A percentile compares a stretch with the other conserved stretches of the same genome.
These are phyloP conservation scores for Fusarium sp. DNA, from an alignment of 2,329 filamentous ascomycete species.

Conservation along the genomic window DNA sequence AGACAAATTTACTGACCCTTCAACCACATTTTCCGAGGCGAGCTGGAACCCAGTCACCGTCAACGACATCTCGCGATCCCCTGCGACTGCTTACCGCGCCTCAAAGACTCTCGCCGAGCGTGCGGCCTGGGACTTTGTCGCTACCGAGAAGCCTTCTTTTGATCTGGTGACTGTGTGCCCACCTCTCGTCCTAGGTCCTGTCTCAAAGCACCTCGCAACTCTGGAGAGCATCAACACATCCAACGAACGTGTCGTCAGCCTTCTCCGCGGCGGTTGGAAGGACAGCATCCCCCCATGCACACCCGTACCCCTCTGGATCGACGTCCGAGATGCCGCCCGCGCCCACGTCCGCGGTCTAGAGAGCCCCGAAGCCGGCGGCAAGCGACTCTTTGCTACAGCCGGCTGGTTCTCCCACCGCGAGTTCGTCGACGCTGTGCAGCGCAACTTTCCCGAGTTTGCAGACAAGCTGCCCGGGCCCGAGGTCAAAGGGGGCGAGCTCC, in stretches of 20 bases:
- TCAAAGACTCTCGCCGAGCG: slow-evolving; percentile 67
- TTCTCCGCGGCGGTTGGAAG: slow-evolving; percentile 64
- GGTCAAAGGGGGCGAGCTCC: slow-evolving; percentile 56
- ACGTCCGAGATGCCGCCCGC: slow-evolving; percentile 66
- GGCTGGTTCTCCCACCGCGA: slow-evolving; percentile 61
- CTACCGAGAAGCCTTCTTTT: slow-evolving; percentile 56
- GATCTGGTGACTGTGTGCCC: slow-evolving; percentile 67
- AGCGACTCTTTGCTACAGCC: slow-evolving; percentile 62
- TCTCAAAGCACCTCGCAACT: slow-evolving; percentile 60
- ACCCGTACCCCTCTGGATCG: slow-evolving; percentile 61
- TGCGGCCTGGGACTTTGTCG: slow-evolving; percentile 66
- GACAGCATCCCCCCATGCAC: slow-evolving; percentile 55
- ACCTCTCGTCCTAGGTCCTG: slow-evolving; percentile 66
- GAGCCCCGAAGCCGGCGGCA: slow-evolving; percentile 59
- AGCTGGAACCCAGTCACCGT: slow-evolving; percentile 67
- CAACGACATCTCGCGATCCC: slow-evolving; percentile 55
- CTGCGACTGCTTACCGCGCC: slow-evolving; percentile 62
- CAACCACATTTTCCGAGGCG: slow-evolving; percentile 57
- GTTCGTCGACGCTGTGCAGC: slow-evolving; percentile 57
- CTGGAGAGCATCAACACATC: slow-evolving; percentile 65
- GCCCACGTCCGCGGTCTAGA: slow-evolving; percentile 67
- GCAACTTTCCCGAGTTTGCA: slow-evolving; percentile 62
- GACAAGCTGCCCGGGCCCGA: slow-evolving; percentile 60
- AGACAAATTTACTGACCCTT: slow-evolving; percentile 51
- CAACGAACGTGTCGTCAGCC: slow-evolving; percentile 62